Base-by-base conservation (phyloP, 192 early-diverging fungal species). In the Dissophora globulifera region DNA sequence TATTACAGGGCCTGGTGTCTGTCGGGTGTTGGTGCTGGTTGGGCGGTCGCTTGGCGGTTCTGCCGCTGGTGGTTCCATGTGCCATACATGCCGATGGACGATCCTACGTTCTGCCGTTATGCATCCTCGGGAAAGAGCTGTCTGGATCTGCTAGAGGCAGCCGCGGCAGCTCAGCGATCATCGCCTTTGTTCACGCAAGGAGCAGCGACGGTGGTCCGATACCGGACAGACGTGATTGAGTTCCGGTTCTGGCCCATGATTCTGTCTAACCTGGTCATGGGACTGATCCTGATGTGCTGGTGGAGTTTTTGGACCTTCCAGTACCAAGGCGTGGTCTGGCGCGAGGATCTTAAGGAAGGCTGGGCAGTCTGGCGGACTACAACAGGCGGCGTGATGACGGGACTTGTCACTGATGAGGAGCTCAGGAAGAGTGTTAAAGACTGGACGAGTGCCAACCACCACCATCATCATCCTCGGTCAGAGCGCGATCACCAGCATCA, bases 291-390 rank as follows among this genome's bases (percentile, higher is more conserved):
- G 78, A 67, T 82, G 53, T 62, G 59, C 26, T 86, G 78, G 64
- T 86, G 83, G 83, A 84, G 83, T 15, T 86, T 86, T 38, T 86
- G 85, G 85, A 86, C 85, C 0, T 86, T 86, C 27, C 85, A 86
- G 55, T 84, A 84, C 52, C 69, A 80, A 25, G 85, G 83, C 0
- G 79, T 86, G 17, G 57, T 84, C 31, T 86, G 85, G 85, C 74
- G 75, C 42, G 78, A 81, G 69, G 85, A 86, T 45, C 48, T 82
- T 42, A 75, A 80, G 45, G 84, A 86, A 58, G 85, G 85, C 12
- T 69, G 82, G 40, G 79, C 81, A 17, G 85, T 86, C 35, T 86
- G 85, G 85, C 53, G 45, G 52, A 76, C 72, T 0, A 67, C 72
- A 0, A 76, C 62, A 4, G 72, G 72, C 50, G 72, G 72, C 3